Conservation (phyloP, 495 filamentous ascomycete genomes). For the Podospora comata region DNA sequence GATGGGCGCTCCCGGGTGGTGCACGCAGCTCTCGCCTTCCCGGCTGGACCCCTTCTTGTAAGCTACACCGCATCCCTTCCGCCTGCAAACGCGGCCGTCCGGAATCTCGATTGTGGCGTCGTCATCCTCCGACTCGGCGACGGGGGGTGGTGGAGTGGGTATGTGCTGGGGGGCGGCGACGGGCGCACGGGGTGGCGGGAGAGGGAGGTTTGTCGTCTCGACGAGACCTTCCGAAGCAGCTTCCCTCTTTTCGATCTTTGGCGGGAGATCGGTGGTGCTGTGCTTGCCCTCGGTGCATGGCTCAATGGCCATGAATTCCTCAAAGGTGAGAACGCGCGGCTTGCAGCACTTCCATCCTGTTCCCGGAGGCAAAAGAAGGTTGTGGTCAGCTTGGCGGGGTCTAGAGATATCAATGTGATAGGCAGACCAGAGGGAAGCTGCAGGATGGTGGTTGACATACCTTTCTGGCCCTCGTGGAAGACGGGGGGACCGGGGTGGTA, state of each 20-base stretch:
- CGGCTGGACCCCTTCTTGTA: slow-evolving; percentile 60
- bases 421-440: neutral
- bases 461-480: slow-evolving; percentile 99
- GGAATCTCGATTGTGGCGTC: slow-evolving; percentile 69
- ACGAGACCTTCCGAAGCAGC: slow-evolving; percentile 31
- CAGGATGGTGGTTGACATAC: slow-evolving; percentile 47
- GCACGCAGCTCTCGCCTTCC: slow-evolving; percentile 74
- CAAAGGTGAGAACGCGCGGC: slow-evolving; percentile 93
- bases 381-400: slow-evolving; percentile 20
- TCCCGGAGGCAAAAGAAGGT: neutral
- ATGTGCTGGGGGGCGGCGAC: slow-evolving; percentile 53
- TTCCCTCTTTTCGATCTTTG: slow-evolving; percentile 54
- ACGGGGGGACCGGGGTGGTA: slow-evolving; percentile 93
- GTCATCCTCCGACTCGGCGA: slow-evolving; percentile 82
- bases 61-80: slow-evolving; percentile 63
- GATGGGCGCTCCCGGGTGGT: slow-evolving; percentile 81
- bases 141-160: slow-evolving; percentile 59
- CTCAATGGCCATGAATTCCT: slow-evolving; percentile 92
- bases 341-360: slow-evolving; percentile 99
- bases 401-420: neutral
- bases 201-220: slow-evolving; percentile 37
- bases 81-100: slow-evolving; percentile 69
- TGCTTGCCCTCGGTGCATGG: slow-evolving; percentile 95
- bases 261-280: slow-evolving; percentile 70
- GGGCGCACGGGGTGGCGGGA: slow-evolving; percentile 48